Evolutionary conservation across 441 rosid species (phyloP).

Genomic region (Theobroma grandiflorum): DNA sequence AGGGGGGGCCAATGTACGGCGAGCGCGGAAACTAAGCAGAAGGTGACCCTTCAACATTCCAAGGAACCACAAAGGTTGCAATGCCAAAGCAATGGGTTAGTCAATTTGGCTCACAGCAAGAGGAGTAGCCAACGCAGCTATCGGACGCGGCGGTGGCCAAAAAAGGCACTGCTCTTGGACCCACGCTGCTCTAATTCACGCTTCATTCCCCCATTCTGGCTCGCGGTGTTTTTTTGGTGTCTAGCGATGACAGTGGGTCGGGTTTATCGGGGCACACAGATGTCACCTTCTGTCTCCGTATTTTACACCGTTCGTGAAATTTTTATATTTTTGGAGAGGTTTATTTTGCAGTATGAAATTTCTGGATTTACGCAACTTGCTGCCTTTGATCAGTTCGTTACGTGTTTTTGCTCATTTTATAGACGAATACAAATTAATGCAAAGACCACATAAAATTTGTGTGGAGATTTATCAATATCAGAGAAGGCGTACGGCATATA

Average conservation of each 20-base stretch:
- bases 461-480: too few relatives aligned
- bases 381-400: too few relatives aligned
- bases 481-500: not conserved
- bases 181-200: not conserved
- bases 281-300: not conserved
- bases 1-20: not conserved
- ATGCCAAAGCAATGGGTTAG: not conserved
- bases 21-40: slow-evolving; percentile 10
- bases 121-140: slow-evolving; percentile 35
- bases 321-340: not conserved
- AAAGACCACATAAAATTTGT: not conserved
- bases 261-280: not conserved
- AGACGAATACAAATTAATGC: too few relatives aligned
- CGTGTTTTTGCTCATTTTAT: too few relatives aligned
- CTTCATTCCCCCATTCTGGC: not conserved
- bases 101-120: slow-evolving; percentile 34
- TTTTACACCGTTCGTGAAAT: not conserved
- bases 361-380: too few relatives aligned
- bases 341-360: not conserved
- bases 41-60: slow-evolving; percentile 49
- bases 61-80: slow-evolving; percentile 28
- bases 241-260: not conserved
- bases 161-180: not conserved
- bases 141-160: slow-evolving; percentile 46
- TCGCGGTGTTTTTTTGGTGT: not conserved